Conservation (phyloP, 208 protist species). For the Trypanosoma scelopori region DNA sequence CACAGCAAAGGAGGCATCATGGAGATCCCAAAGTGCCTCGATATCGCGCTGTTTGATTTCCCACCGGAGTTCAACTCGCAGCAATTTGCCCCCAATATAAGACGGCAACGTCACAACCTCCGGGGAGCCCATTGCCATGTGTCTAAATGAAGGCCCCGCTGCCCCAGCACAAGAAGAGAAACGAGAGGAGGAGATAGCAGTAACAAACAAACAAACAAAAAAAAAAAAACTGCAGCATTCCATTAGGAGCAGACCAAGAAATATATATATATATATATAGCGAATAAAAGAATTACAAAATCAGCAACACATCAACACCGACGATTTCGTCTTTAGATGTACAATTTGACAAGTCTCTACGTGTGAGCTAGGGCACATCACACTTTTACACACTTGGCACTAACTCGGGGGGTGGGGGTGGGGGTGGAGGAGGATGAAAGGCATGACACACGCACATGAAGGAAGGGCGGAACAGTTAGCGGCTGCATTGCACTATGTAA, state of each 20-base stretch:
- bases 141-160: neutral
- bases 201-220: conserved; percentile 8
- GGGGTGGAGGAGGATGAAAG: too few relatives aligned
- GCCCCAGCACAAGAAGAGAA: neutral
- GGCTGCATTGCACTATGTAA: too few relatives aligned
- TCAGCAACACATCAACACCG: too few relatives aligned
- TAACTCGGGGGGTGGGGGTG: too few relatives aligned
- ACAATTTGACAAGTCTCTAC: too few relatives aligned
- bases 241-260: too few relatives aligned
- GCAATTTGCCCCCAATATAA: neutral
- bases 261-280: conserved; percentile 11
- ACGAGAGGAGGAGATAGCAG: neutral
- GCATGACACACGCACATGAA: too few relatives aligned
- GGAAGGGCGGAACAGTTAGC: too few relatives aligned
- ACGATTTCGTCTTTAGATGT: too few relatives aligned
- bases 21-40: conserved; percentile 41
- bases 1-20: conserved; percentile 59
- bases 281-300: neutral
- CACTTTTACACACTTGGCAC: too few relatives aligned
- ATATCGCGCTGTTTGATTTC: conserved; percentile 46
- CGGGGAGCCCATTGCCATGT: neutral
- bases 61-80: conserved; percentile 65
- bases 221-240: conserved; percentile 19
- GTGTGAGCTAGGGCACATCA: too few relatives aligned
- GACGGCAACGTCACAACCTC: conserved; percentile 16